Percentiles rank a stretch among this genome's conserved stretches.
Evolutionary conservation across 2,329 filamentous ascomycete genomes (phyloP).

Genomic region (Pezicula neosporulosa): DNA sequence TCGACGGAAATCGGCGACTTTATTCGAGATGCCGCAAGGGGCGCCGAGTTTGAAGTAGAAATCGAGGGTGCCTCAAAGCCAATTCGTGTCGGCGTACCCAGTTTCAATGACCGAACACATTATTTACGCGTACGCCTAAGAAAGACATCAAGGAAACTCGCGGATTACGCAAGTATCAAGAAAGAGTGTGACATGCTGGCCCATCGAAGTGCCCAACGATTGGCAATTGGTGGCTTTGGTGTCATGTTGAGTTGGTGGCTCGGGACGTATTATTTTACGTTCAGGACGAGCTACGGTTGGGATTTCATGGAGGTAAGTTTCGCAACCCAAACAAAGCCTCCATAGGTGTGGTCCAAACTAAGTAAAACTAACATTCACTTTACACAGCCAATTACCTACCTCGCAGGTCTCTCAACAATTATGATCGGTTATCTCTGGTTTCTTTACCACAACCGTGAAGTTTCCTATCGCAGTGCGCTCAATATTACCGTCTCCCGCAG

Average conservation of each 20-base stretch:
- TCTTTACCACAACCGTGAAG: constrained; percentile 84
- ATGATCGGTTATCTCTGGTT: constrained; percentile 95
- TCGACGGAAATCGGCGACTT: constrained; percentile 93
- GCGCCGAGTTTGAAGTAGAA: constrained; percentile 78
- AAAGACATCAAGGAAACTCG: constrained; percentile 66
- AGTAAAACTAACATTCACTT: constrained; percentile 1
- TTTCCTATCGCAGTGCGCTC: constrained; percentile 81
- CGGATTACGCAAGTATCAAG: constrained; percentile 70
- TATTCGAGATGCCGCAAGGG: constrained; percentile 82
- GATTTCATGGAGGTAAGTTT: constrained; percentile 89
- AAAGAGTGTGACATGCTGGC: constrained; percentile 76
- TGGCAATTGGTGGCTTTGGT: constrained; percentile 77
- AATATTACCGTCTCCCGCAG: constrained; percentile 80
- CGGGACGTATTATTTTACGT: constrained; percentile 59
- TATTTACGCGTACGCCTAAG: constrained; percentile 77
- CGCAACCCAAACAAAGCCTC: constrained; percentile 25
- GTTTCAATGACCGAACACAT: constrained; percentile 86
- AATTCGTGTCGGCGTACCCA: constrained; percentile 77
- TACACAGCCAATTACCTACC: constrained; percentile 44
- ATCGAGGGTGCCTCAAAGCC: constrained; percentile 69
- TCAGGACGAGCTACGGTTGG: constrained; percentile 78
- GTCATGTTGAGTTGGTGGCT: constrained; percentile 73
- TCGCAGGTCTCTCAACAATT: constrained; percentile 79
- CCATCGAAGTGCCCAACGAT: constrained; percentile 70
- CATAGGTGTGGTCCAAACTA: neutral